These are phyloP conservation scores for Diddensiella santjacobensis DNA, from an alignment of 805 yeast genomes.

Conservation along the genomic window DNA sequence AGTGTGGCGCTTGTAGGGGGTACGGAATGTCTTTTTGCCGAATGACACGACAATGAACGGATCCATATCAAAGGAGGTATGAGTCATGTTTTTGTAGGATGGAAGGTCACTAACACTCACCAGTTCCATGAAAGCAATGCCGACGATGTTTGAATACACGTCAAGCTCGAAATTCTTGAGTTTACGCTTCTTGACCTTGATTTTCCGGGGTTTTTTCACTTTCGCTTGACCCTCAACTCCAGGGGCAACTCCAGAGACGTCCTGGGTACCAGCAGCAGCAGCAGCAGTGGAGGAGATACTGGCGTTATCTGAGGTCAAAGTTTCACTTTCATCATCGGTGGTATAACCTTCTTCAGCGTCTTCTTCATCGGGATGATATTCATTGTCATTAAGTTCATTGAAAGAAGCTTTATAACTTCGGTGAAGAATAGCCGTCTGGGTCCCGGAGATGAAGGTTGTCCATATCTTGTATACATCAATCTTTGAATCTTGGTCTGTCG, in stretches of 20 bases:
- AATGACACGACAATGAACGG: conserved; percentile 91
- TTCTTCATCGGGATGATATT: not conserved
- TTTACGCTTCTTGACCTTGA: not conserved
- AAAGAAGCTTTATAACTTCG: not conserved
- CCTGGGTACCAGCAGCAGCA: not conserved
- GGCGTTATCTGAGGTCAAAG: conserved; percentile 1
- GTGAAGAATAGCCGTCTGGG: not conserved
- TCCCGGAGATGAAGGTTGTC: conserved; percentile 9
- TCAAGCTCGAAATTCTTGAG: conserved; percentile 22
- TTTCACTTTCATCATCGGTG: not conserved
- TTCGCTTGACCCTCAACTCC: not conserved
- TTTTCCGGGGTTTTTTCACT: conserved; percentile 3
- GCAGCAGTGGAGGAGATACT: not conserved
- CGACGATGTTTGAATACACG: conserved; percentile 37
- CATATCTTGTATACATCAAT: conserved; percentile 15
- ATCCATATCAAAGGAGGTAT: conserved; percentile 89
- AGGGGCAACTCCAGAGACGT: not conserved
- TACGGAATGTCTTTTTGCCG: conserved; percentile 81
- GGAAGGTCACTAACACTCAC: conserved; percentile 75
- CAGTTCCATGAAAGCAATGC: conserved; percentile 75
- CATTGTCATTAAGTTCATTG: conserved; percentile 9
- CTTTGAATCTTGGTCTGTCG: not conserved
- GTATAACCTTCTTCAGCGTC: not conserved
- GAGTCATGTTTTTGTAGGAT: conserved; percentile 61
- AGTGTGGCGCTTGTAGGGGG: conserved; percentile 79